Evolutionary conservation across 495 filamentous ascomycete species (phyloP).

Genomic region (Penicillium salamii): DNA sequence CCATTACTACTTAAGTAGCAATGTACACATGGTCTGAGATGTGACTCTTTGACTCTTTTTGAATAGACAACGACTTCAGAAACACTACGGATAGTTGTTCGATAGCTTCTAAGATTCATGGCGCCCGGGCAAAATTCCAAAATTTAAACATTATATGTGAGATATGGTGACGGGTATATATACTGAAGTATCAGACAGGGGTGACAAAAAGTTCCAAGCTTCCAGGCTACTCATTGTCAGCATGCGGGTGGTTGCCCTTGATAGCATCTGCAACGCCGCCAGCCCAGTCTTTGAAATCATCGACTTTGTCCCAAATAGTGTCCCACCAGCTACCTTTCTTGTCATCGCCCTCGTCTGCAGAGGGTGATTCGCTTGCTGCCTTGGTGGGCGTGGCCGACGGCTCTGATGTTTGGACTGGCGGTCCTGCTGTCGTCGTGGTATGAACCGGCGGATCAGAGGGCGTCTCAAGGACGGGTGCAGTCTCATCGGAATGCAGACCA

Average conservation of each 20-base stretch:
- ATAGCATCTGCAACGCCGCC: conserved; percentile 31
- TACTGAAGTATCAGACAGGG: not conserved
- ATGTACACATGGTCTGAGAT: too few species aligned
- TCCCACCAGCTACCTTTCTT: conserved; percentile 34
- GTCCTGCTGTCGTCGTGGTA: conserved; percentile 4
- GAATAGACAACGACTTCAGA: too few species aligned
- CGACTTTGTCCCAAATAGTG: conserved; percentile 31
- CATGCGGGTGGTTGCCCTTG: conserved; percentile 32
- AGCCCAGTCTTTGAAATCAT: conserved; percentile 40
- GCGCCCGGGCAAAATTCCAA: too few species aligned
- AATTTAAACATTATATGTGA: too few species aligned
- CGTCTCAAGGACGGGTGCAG: conserved; percentile 28
- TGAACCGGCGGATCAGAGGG: conserved; percentile 37
- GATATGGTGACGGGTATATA: conserved; percentile 1
- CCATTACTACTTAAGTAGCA: too few species aligned
- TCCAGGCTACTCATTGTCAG: not conserved
- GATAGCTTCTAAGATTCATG: too few species aligned
- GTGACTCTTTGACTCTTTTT: too few species aligned
- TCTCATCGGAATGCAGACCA: conserved; percentile 61
- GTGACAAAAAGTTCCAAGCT: not conserved
- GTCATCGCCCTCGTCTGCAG: conserved; percentile 15
- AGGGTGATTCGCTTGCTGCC: conserved; percentile 10
- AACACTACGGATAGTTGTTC: too few species aligned
- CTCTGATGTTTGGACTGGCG: not conserved
- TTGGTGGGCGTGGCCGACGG: conserved; percentile 13